phyloP scores from a whole-genome alignment of 495 filamentous ascomycete genomes.

The Podospora bellae-mahoneyi region DNA sequence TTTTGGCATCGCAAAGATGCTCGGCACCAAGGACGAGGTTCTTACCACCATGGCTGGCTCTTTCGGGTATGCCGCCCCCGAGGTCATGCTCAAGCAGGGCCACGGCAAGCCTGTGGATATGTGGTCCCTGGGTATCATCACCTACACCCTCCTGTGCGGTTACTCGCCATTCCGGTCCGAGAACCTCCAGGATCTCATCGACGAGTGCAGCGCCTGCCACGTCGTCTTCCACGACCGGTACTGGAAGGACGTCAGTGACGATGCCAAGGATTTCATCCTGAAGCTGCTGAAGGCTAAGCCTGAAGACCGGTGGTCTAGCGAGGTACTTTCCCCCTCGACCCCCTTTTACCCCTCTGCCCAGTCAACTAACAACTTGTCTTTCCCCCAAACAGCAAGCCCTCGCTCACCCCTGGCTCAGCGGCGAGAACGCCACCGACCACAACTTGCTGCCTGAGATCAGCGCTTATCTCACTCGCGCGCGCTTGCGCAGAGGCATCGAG shows the following conservation, averaged over 20 bases:
- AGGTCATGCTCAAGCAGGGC: conserved; percentile 96
- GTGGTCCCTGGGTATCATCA: conserved; percentile 99
- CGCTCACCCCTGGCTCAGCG: conserved; percentile 84
- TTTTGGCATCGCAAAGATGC: conserved; percentile 98
- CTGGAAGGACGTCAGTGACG: conserved; percentile 94
- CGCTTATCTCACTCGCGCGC: conserved; percentile 86
- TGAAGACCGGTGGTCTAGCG: conserved; percentile 70
- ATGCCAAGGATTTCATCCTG: conserved; percentile 94
- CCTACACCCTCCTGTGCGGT: conserved; percentile 97
- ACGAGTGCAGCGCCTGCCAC: conserved; percentile 84
- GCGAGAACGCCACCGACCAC: conserved; percentile 85
- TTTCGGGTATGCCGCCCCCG: conserved; percentile 95
- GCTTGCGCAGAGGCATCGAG: conserved; percentile 90
- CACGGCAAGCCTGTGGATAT: conserved; percentile 99
- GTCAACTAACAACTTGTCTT: conserved; percentile 15
- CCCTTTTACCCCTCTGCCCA: background rate
- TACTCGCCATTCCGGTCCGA: conserved; percentile 98
- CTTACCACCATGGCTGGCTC: conserved; percentile 98
- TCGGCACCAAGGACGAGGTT: conserved; percentile 83
- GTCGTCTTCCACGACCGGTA: conserved; percentile 98
- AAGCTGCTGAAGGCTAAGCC: conserved; percentile 76
- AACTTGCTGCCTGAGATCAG: conserved; percentile 97
- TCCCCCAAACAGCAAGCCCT: conserved; percentile 60
- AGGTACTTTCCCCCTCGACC: conserved; percentile 47
- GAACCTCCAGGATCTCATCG: conserved; percentile 87